Conservation (phyloP, 2,329 filamentous ascomycete genomes). For the Talaromyces sp. region DNA sequence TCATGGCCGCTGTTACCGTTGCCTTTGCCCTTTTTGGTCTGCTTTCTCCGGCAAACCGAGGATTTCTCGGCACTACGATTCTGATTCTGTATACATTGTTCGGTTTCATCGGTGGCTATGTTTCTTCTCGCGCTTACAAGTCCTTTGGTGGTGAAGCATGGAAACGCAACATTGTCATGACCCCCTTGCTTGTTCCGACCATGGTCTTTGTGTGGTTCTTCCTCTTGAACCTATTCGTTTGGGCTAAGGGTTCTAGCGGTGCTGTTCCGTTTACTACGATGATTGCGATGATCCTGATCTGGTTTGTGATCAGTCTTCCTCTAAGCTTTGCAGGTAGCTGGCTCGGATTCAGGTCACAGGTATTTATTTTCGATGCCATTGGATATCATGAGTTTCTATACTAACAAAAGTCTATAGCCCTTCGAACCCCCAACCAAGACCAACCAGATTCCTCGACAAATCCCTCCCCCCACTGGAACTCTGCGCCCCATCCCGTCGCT, state of each 20-base stretch:
- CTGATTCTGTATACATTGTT: conserved; percentile 90
- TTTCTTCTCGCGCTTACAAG: conserved; percentile 88
- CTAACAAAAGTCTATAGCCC: conserved; percentile 30
- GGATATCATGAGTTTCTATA: neutral
- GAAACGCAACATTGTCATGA: conserved; percentile 89
- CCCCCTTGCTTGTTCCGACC: conserved; percentile 76
- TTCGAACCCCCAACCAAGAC: conserved; percentile 80
- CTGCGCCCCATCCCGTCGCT: conserved; percentile 83
- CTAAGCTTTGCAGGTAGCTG: conserved; percentile 86
- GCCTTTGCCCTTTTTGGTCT: conserved; percentile 88
- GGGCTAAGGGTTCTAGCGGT: conserved; percentile 85
- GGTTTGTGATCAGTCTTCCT: conserved; percentile 94
- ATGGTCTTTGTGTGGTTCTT: conserved; percentile 87
- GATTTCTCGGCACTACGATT: conserved; percentile 87
- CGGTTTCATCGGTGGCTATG: conserved; percentile 86
- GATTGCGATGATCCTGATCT: conserved; percentile 86
- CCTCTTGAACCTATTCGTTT: conserved; percentile 91
- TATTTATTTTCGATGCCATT: conserved; percentile 19
- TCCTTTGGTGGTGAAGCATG: conserved; percentile 85
- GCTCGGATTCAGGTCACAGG: conserved; percentile 74
- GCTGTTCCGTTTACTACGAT: conserved; percentile 96
- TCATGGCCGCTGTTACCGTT: conserved; percentile 95
- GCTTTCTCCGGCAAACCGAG: conserved; percentile 90
- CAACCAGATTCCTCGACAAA: conserved; percentile 97
- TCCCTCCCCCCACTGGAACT: conserved; percentile 77